Evolutionary conservation across 2,329 filamentous ascomycete genomes (phyloP), one percentile per base, ranked within the genome.

Genomic region (Phoma sp.): DNA sequence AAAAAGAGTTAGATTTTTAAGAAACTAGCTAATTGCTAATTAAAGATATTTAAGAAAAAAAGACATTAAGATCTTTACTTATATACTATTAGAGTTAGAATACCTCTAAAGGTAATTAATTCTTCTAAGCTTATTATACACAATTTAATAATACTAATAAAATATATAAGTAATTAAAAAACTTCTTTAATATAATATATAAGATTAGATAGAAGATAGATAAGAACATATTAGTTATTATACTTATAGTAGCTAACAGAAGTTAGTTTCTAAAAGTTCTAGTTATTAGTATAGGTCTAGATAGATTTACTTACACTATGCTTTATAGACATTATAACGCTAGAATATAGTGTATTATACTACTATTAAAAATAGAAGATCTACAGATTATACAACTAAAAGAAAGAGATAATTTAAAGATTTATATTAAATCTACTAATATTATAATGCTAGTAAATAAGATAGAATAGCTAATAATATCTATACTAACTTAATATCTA

Each of bases 231-330:
- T 47, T 54, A 2, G 75, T 70, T 13, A 69, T 81, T n/a, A 53
- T 41, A 10, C 53, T 76, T 24, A 8, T 8, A 27, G 32, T 50
- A 27, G 17, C 45, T 10, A 15, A 19, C 7, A 21, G n/a, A n/a
- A 31, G 10, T n/a, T 32, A 24, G 12, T 13, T 27, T 17, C 53
- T 43, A 6, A 40, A 39, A 9, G 73, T 85, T 19, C 77, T 87
- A 1, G 83, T 86, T 58, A 74, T 84, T 57, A 84, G 84, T 65
- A 80, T 82, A n/a, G 73, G 84, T 84, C 0, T 84, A 0, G 84
- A 83, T 4, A 84, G 80, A 1, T 86, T 84, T 58, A 67, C 81
- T 2, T 56, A 61, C 0, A 70, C 67, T 8, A 76, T 76, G 0
- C 57, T 84, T 24, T 32, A 64, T 4, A 55, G 61, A 10, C 80